Percentiles rank a stretch among this genome's conserved stretches.
Conservation (phyloP, 2,329 filamentous ascomycete species). For the Orbilia quercus region DNA sequence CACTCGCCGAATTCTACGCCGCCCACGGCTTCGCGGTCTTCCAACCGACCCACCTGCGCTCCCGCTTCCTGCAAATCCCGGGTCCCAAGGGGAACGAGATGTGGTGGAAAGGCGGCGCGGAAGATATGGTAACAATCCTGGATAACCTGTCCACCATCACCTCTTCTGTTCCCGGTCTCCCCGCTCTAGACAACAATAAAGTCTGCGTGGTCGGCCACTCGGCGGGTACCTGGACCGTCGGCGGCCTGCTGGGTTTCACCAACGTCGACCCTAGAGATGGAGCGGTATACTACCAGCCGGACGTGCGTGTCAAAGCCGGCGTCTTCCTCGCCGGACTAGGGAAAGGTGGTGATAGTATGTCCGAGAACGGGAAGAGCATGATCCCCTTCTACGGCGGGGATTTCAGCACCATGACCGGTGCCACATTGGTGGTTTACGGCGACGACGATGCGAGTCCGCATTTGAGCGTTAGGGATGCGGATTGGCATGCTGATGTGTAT, state of each 20-base stretch:
- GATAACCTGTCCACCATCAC: conserved; percentile 63
- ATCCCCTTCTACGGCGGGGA: conserved; percentile 62
- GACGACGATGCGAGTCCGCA: conserved; percentile 63
- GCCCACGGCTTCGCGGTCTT: conserved; percentile 65
- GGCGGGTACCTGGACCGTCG: conserved; percentile 62
- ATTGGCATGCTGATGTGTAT: conserved; percentile 64
- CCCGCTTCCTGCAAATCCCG: conserved; percentile 60
- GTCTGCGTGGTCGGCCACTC: conserved; percentile 65
- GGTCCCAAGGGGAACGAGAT: conserved; percentile 58
- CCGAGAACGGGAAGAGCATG: conserved; percentile 60
- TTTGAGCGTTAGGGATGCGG: conserved; percentile 62
- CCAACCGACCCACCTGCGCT: conserved; percentile 65
- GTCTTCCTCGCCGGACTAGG: conserved; percentile 62
- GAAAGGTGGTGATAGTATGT: conserved; percentile 61
- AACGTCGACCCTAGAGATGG: conserved; percentile 62
- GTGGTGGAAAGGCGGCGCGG: conserved; percentile 62
- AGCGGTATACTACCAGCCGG: conserved; percentile 55
- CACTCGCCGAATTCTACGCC: conserved; percentile 64
- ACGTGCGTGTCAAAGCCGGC: conserved; percentile 63
- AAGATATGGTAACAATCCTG: conserved; percentile 63
- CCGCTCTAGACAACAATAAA: conserved; percentile 62
- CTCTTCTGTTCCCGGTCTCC: conserved; percentile 61
- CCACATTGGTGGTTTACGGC: conserved; percentile 63
- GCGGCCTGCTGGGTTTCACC: conserved; percentile 62
- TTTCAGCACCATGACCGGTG: conserved; percentile 62